These are phyloP conservation scores for Sodiomyces alkalinus DNA, from an alignment of 2,329 filamentous ascomycete genomes.

Conservation along the genomic window DNA sequence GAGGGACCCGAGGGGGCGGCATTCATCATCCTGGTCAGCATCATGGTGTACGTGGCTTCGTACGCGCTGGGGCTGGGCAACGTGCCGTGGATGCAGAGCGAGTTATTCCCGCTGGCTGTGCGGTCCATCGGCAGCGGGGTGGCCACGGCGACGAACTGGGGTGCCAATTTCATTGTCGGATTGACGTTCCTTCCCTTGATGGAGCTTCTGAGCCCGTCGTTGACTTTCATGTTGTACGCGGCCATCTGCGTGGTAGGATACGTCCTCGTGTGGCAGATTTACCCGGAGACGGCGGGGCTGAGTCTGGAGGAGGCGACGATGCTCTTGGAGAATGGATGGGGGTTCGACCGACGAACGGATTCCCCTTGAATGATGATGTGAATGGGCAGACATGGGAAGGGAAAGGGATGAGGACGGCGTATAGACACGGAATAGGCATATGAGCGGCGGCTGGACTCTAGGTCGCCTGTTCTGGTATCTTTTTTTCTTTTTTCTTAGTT, in stretches of 20 bases:
- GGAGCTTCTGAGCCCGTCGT: conserved; percentile 54
- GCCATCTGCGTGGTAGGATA: conserved; percentile 54
- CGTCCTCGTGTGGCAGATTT: conserved; percentile 53
- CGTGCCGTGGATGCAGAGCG: conserved; percentile 92
- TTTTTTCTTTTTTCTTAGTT: background rate
- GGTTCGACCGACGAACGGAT: conserved; percentile 34
- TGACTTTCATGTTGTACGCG: conserved; percentile 74
- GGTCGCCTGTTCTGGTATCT: background rate
- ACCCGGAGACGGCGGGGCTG: conserved; percentile 75
- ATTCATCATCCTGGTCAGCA: conserved; percentile 51
- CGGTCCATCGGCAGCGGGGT: conserved; percentile 58
- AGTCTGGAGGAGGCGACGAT: conserved; percentile 66
- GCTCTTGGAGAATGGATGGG: conserved; percentile 59
- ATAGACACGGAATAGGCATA: too few relatives aligned
- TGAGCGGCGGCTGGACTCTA: too few relatives aligned
- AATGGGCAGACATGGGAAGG: background rate
- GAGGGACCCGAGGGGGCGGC: conserved; percentile 20
- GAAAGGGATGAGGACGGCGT: too few relatives aligned
- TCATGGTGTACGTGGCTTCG: conserved; percentile 70
- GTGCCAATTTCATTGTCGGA: conserved; percentile 71
- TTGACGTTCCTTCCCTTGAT: conserved; percentile 82
- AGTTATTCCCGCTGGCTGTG: conserved; percentile 69
- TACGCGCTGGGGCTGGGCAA: conserved; percentile 84
- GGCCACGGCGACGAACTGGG: conserved; percentile 75
- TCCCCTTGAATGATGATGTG: conserved; percentile 18